Evolutionary conservation across 148 eudicot genomes (phyloP).

Genomic region (Vaccinium macrocarpon): DNA sequence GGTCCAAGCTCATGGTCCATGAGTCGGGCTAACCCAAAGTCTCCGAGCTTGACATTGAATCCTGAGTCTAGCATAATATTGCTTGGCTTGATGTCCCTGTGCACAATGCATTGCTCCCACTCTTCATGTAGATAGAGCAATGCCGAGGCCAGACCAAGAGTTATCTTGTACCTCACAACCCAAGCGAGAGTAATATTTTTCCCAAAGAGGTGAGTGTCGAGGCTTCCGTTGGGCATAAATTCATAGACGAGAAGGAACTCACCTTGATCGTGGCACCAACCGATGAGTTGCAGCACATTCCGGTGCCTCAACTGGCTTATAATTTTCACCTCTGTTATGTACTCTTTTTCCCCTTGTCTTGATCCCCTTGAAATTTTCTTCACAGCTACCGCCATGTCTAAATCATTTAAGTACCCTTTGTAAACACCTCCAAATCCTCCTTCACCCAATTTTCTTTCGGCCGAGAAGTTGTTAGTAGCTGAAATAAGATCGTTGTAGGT

Average conservation of each 20-base stretch:
- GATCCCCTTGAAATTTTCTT: conserved; percentile 31
- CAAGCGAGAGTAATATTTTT: conserved; percentile 27
- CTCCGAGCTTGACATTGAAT: conserved; percentile 26
- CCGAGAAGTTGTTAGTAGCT: conserved; percentile 26
- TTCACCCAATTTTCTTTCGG: conserved; percentile 23
- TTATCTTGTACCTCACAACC: conserved; percentile 39
- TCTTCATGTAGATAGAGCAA: conserved; percentile 20
- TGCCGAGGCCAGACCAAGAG: conserved; percentile 9
- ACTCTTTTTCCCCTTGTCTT: conserved; percentile 28
- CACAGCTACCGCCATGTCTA: conserved; percentile 21
- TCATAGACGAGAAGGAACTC: neutral
- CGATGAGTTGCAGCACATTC: neutral
- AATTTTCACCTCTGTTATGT: conserved; percentile 30
- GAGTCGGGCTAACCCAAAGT: conserved; percentile 57
- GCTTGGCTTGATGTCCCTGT: conserved; percentile 60
- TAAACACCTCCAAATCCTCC: conserved; percentile 36
- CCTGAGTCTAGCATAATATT: conserved; percentile 57
- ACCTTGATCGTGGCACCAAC: neutral
- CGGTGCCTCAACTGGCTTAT: conserved; percentile 16
- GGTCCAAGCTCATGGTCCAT: conserved; percentile 46
- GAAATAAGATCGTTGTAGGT: conserved; percentile 13
- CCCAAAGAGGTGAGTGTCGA: conserved; percentile 41
- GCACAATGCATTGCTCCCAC: conserved; percentile 61
- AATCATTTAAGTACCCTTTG: neutral
- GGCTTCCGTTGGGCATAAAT: conserved; percentile 34